Base-by-base conservation (phyloP, 768 basidiomycete species). In the Lactifluus echinatus region DNA sequence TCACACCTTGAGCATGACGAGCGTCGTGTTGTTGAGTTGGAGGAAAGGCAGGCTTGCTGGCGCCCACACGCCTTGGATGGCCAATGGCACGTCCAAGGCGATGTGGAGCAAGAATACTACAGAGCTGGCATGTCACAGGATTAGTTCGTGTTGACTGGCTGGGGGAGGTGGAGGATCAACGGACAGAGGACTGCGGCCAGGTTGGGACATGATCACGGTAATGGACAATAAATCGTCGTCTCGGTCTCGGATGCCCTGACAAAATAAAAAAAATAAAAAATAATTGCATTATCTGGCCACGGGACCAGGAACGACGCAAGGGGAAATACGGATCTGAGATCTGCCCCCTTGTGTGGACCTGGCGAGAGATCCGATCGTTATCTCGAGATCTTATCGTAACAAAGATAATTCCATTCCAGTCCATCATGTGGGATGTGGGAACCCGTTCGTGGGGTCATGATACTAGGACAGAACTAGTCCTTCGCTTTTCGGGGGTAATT, bases 1-100 rank as follows among this genome's bases (percentile, higher is more conserved):
- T 63, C 74, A n/a, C 48, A 85, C 90, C 77, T 91, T 91, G 47
- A 89, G 70, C 8, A 92, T 61, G 2, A 89, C 81, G 8, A 91
- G 49, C 0, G 88, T 80, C 5, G 90, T 92, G 73, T 93, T 93
- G 64, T 84, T 91, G 63, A 90, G 75, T 67, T 89, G 81, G 54
- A 91, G 63, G 68, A 93, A 90, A 0, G 90, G 90, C 19, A 92
- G 68, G 15, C 69, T 73, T 17, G 70, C 64, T 1, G 87, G 83
- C 0, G 81, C 75, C 73, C 80, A 80, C 17, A 91, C 70, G 6
- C 89, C 87, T 68, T 91, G 89, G 31, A 93, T 69, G 3, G 83
- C 88, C 21, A 93, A 67, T 0, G 90, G 90, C 5, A 81, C 76
- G 67, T 93, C 90, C 55, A 91, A 73, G 5, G 84, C 87, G 64